phyloP scores from a whole-genome alignment of 2,329 filamentous ascomycete genomes.

The Botrytis paeoniae region DNA sequence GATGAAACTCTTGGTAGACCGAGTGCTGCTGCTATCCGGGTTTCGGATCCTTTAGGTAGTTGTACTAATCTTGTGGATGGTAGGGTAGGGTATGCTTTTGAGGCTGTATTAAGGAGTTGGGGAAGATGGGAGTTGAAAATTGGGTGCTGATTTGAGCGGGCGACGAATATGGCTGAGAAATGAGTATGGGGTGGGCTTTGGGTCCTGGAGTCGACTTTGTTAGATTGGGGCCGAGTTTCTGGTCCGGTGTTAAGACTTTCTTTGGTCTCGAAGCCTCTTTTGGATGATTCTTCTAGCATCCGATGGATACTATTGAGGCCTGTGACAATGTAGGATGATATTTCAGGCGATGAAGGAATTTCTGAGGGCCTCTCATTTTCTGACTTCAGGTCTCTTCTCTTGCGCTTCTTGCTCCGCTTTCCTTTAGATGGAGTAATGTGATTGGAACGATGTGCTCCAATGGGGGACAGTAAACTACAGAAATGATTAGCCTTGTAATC shows the following conservation, averaged over 20 bases:
- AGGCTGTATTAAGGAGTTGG: conserved; percentile 51
- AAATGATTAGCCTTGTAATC: neutral
- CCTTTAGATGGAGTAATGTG: conserved; percentile 59
- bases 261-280: neutral
- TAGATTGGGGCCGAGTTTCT: neutral
- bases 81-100: conserved; percentile 41
- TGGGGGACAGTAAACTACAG: conserved; percentile 58
- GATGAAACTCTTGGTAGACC: conserved; percentile 63
- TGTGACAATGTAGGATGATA: conserved; percentile 57
- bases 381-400: conserved; percentile 41
- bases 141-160: conserved; percentile 55
- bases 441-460: conserved; percentile 58
- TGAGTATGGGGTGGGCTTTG: conserved; percentile 14
- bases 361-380: conserved; percentile 23
- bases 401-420: conserved; percentile 54
- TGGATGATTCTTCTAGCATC: conserved; percentile 43
- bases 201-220: neutral
- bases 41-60: conserved; percentile 58
- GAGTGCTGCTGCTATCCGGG: conserved; percentile 54
- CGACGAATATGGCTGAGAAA: conserved; percentile 53
- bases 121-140: conserved; percentile 60
- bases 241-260: neutral
- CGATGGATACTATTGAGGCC: conserved; percentile 64
- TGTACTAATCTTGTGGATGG: conserved; percentile 56
- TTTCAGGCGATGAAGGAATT: conserved; percentile 47